These are phyloP conservation scores for Saccharum spontaneum DNA, from an alignment of 176 grass and related monocot genomes.

Conservation along the genomic window DNA sequence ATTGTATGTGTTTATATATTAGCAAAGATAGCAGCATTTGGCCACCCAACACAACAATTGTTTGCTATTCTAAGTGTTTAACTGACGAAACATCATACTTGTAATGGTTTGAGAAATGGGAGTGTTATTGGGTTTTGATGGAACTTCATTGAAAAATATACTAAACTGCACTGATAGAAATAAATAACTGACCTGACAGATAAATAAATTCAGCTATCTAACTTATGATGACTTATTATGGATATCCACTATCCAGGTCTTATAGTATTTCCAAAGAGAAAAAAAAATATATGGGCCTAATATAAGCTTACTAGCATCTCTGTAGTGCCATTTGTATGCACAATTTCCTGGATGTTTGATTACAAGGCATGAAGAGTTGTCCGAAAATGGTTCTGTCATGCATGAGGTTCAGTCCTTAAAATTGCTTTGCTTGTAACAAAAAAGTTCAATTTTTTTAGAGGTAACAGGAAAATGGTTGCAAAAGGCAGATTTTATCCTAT, in stretches of 20 bases:
- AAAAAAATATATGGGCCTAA: background rate
- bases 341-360: background rate
- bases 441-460: background rate
- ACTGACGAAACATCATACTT: background rate
- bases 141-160: background rate
- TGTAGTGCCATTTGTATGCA: background rate
- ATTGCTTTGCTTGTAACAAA: slow-evolving; percentile 10
- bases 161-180: background rate
- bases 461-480: background rate
- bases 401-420: background rate
- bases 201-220: background rate
- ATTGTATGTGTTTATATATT: background rate
- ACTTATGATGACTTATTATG: background rate
- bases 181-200: background rate
- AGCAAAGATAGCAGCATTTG: background rate
- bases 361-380: background rate
- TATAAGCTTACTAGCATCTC: background rate
- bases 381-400: background rate
- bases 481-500: background rate
- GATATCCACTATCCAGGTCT: too few species aligned
- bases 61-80: background rate
- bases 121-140: background rate
- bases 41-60: background rate
- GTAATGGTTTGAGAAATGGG: background rate
- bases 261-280: background rate